Evolutionary conservation across 2,329 filamentous ascomycete species (phyloP).

Genomic region (Penicillium sp.): DNA sequence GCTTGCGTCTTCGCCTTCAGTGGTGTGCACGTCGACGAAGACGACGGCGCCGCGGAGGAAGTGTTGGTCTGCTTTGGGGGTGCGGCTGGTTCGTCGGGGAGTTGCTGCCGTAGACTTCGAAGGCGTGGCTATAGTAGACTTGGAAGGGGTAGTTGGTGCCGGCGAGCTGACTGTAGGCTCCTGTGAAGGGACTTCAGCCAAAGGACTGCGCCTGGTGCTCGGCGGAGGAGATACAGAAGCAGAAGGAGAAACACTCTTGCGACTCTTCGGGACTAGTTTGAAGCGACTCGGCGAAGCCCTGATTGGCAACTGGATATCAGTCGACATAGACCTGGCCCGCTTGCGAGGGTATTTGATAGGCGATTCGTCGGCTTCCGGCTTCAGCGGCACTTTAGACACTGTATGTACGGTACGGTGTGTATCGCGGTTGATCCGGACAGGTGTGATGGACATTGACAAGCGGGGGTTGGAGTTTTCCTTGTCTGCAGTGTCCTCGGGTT

Average conservation of each 20-base stretch:
- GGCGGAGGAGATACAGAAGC: conserved; percentile 5
- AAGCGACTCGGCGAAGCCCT: conserved; percentile 28
- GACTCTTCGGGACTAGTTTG: conserved; percentile 20
- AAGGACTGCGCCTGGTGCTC: conserved; percentile 18
- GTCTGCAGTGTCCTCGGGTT: not conserved
- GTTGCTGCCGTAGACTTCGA: conserved; percentile 28
- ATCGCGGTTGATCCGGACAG: conserved; percentile 45
- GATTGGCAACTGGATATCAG: conserved; percentile 34
- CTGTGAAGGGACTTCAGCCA: not conserved
- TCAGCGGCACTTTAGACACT: conserved; percentile 72
- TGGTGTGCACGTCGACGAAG: conserved; percentile 79
- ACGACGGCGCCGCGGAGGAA: conserved; percentile 69
- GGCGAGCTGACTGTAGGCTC: not conserved
- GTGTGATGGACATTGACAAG: conserved; percentile 50
- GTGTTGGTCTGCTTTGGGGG: conserved; percentile 21
- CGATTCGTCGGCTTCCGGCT: conserved; percentile 56
- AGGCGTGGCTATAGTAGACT: not conserved
- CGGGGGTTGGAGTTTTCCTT: not conserved
- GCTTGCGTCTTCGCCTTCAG: conserved; percentile 74
- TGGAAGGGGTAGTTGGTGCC: not conserved
- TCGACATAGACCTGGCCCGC: conserved; percentile 51
- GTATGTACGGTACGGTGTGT: conserved; percentile 62
- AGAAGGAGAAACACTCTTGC: conserved; percentile 21
- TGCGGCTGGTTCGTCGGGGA: conserved; percentile 25
- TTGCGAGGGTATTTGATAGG: conserved; percentile 45